phyloP scores from a whole-genome alignment of 345 rosid species.

The Ceriops decandra region DNA sequence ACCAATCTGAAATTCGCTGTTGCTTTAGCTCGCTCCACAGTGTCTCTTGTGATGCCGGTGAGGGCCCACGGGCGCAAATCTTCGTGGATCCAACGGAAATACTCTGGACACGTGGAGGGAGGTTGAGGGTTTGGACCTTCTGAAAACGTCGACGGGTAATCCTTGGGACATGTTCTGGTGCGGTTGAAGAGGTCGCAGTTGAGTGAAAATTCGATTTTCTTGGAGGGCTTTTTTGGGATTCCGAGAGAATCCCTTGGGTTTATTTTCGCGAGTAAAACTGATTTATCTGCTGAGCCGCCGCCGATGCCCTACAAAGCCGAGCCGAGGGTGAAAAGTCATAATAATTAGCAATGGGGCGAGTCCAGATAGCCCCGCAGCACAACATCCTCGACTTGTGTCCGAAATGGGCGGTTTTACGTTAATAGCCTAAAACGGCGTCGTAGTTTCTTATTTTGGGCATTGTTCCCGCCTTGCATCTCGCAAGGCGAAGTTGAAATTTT shows the following conservation, averaged over 20 bases:
- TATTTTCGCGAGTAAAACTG: not conserved
- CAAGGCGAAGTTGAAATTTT: not conserved
- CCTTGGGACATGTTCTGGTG: conserved; percentile 37
- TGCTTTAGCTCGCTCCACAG: conserved; percentile 15
- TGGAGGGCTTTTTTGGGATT: conserved; percentile 19
- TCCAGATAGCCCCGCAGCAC: not conserved
- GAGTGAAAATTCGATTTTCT: conserved; percentile 38
- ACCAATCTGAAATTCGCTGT: conserved; percentile 27
- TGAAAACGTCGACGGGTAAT: conserved; percentile 26
- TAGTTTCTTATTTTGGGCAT: no score
- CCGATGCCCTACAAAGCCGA: conserved; percentile 17
- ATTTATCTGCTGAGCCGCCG: conserved; percentile 6
- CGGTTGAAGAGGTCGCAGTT: conserved; percentile 37
- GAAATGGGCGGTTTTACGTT: no score
- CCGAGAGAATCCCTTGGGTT: no score
- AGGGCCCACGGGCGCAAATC: conserved; percentile 28
- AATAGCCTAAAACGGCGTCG: no score
- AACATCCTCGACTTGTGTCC: no score
- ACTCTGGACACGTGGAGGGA: conserved; percentile 18
- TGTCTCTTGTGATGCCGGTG: conserved; percentile 25
- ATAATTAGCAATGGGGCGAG: not conserved
- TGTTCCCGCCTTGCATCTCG: no score
- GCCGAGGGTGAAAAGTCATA: not conserved
- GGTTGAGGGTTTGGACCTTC: conserved; percentile 20
- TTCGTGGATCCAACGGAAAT: conserved; percentile 30